A percentile compares a stretch with the other conserved stretches of the same genome.
Conservation (phyloP, 2,329 filamentous ascomycete species). For the Calcarisporium arbuscula region DNA sequence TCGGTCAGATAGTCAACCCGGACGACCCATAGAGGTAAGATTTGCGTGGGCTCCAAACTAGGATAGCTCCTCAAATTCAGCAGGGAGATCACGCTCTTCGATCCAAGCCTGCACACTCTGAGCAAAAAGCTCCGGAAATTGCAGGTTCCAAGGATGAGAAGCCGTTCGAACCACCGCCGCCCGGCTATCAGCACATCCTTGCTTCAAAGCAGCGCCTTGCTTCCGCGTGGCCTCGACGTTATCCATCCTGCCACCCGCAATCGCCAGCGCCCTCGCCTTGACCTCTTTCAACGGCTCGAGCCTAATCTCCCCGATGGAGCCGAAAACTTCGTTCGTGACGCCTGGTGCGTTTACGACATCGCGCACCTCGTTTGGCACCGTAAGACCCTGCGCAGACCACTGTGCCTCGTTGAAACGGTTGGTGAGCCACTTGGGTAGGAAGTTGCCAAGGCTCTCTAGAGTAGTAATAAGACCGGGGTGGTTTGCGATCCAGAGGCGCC, state of each 20-base stretch:
- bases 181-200: constrained; percentile 18
- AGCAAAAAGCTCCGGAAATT: constrained; percentile 32
- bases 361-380: constrained; percentile 1
- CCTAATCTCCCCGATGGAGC: constrained; percentile 1
- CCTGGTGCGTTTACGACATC: not conserved
- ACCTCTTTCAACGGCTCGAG: constrained; percentile 1
- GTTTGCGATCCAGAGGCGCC: constrained; percentile 17
- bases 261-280: constrained; percentile 18
- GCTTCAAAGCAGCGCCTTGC: constrained; percentile 19
- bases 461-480: constrained; percentile 11
- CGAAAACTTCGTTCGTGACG: constrained; percentile 2
- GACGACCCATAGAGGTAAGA: not conserved
- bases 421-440: constrained; percentile 16
- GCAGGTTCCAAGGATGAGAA: constrained; percentile 34
- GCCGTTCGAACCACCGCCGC: constrained; percentile 27
- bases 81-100: constrained; percentile 18
- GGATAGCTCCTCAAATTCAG: constrained; percentile 17
- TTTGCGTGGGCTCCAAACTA: too few relatives aligned
- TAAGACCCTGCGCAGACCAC: not conserved
- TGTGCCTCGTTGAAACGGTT: constrained; percentile 12
- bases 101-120: constrained; percentile 30
- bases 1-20: not conserved
- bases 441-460: constrained; percentile 17
- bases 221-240: constrained; percentile 22
- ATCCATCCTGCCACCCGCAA: constrained; percentile 26